phyloP scores from a whole-genome alignment of 2,329 filamentous ascomycete species.

The Mariannaea elegans region DNA sequence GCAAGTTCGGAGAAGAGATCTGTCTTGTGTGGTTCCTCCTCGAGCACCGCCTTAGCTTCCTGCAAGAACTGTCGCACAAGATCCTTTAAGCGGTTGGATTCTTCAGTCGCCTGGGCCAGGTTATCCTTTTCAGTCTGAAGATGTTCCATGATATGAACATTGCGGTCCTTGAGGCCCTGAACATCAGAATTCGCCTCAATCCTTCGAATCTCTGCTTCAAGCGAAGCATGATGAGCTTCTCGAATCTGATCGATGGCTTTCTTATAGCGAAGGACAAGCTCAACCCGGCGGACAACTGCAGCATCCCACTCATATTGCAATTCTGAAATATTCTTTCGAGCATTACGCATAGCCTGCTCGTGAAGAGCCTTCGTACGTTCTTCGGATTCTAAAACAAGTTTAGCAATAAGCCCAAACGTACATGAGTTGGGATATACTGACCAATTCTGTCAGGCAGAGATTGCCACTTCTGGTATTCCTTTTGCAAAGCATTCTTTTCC shows the following conservation, averaged over 20 bases:
- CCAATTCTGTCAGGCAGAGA: constrained; percentile 77
- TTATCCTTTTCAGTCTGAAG: constrained; percentile 58
- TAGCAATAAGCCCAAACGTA: constrained; percentile 16
- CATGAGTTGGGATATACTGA: constrained; percentile 48
- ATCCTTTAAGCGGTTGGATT: constrained; percentile 49
- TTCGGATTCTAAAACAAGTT: constrained; percentile 46
- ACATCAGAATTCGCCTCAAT: constrained; percentile 88
- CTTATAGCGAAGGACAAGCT: constrained; percentile 61
- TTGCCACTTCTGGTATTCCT: constrained; percentile 69
- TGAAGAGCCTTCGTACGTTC: constrained; percentile 43
- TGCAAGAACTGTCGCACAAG: constrained; percentile 42
- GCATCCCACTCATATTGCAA: constrained; percentile 65
- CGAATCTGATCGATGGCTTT: constrained; percentile 70
- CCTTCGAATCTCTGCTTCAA: constrained; percentile 74
- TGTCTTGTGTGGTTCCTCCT: constrained; percentile 48
- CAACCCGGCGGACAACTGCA: constrained; percentile 63
- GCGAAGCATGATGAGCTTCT: constrained; percentile 66
- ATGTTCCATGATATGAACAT: constrained; percentile 63
- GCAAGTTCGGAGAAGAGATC: constrained; percentile 56
- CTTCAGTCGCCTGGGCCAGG: constrained; percentile 47
- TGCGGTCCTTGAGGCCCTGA: constrained; percentile 72
- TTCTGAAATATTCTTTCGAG: constrained; percentile 52
- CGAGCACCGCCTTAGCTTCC: constrained; percentile 52
- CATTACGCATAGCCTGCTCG: constrained; percentile 45
- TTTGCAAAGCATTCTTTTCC: constrained; percentile 75